phyloP scores from a whole-genome alignment of 192 early-diverging fungal species.

The Linnemannia hyalina region DNA sequence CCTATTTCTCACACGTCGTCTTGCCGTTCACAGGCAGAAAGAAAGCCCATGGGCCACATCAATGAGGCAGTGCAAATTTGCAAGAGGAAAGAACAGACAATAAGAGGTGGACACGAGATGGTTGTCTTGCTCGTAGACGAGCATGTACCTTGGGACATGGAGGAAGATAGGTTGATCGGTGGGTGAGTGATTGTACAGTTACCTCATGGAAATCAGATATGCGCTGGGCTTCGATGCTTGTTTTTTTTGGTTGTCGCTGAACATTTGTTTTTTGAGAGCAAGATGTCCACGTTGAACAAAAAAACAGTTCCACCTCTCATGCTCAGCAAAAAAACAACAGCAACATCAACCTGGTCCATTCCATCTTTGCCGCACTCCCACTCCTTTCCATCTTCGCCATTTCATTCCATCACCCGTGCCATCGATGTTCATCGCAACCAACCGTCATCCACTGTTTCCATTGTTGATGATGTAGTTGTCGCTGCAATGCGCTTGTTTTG shows the following conservation, averaged over 20 bases:
- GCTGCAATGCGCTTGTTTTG: not conserved
- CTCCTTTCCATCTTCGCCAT: not conserved
- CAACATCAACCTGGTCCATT: not conserved
- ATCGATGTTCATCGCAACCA: not conserved
- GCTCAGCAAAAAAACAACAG: not conserved
- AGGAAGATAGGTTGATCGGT: not conserved
- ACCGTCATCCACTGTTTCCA: not conserved
- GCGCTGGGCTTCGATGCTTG: not conserved
- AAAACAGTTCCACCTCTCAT: not conserved
- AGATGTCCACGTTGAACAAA: not conserved
- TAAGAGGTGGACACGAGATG: not conserved
- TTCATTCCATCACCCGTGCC: not conserved
- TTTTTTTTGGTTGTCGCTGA: not conserved
- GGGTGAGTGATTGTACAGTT: not conserved
- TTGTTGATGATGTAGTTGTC: not conserved
- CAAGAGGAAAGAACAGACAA: not conserved
- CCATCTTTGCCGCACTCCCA: not conserved
- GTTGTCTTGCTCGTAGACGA: not conserved
- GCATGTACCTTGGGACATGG: not conserved
- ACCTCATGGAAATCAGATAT: not conserved
- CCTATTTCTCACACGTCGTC: not conserved
- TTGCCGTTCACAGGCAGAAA: not conserved
- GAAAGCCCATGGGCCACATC: not conserved
- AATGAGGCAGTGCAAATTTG: not conserved
- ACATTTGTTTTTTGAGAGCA: not conserved